Base-by-base conservation (phyloP, 1,284 basidiomycete species). In the Mycosarcoma maydis region DNA sequence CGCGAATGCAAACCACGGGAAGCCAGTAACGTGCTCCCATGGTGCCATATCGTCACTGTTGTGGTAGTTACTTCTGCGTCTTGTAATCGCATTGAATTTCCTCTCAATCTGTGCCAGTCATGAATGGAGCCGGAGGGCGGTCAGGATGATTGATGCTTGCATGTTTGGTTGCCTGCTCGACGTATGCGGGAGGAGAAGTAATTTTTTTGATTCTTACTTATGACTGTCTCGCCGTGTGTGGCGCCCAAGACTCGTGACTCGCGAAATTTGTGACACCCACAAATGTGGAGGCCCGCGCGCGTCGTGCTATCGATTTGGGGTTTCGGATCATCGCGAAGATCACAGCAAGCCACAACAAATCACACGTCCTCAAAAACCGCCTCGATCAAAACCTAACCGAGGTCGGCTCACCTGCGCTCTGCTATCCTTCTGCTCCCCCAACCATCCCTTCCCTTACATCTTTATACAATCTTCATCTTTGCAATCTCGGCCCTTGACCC, bases 291-390 rank as follows among this genome's bases (percentile, higher is more conserved):
- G 56, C 44, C 44, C 56, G 46, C 47, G 38, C 29, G 46, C 8
- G n/a, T 30, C 16, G 20, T 19, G 32, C 50, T 57, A 64, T 64
- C 54, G 54, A 64, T 64, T 48, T 56, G 30, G 53, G 53, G 44
- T 57, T 48, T 56, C 36, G 53, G 53, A 48, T 57, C 45, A 16
- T 52, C 30, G 49, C 60, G 60, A 64, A 62, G 60, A 56, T 62
- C 48, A 52, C 40, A 51, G 7, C 9, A 8, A 20, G 19, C 17
- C 10, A 34, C 7, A 11, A 16, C 32, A n/a, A n/a, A n/a, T n/a
- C n/a, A 34, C 32, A 34, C 11, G 10, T 16, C 16, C 6, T 16
- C 6, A 11, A 2, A n/a, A n/a, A 34, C 32, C 32, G 13, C 6
- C n/a, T 34, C 32, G 32, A 37, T 37, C 8, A 4, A 19, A 22